Conservation (phyloP, 2,329 filamentous ascomycete species). For the Colletotrichum sp. region DNA sequence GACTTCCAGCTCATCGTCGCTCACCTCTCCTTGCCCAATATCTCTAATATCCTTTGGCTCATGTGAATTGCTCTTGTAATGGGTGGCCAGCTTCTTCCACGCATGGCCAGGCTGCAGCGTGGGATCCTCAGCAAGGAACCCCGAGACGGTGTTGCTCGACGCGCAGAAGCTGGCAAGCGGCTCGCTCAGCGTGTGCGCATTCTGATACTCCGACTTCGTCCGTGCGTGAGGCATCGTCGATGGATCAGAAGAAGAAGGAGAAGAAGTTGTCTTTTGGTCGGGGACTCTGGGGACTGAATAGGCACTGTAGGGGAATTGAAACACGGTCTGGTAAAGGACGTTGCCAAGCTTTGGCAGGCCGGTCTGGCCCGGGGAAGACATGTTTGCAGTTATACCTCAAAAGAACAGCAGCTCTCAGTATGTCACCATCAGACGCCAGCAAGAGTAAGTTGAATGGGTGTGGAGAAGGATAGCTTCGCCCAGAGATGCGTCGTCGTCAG, state of each 20-base stretch:
- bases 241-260: background rate
- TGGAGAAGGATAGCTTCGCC: background rate
- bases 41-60: background rate
- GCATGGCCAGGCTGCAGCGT: background rate
- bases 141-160: background rate
- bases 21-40: background rate
- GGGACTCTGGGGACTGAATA: background rate
- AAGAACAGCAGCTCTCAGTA: background rate
- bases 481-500: background rate
- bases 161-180: background rate
- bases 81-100: background rate
- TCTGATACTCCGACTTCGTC: background rate
- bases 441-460: background rate
- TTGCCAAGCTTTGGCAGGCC: background rate
- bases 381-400: background rate
- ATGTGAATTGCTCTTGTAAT: background rate
- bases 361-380: background rate
- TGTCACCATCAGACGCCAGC: background rate
- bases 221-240: background rate
- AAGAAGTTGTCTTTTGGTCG: background rate
- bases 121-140: background rate
- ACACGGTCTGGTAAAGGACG: background rate
- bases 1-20: background rate
- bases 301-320: background rate
- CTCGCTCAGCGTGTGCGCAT: background rate